Evolutionary conservation across 352 stramenopile genomes (phyloP), one percentile per base, ranked within the genome.

Genomic region (Aphanomyces euteiches): DNA sequence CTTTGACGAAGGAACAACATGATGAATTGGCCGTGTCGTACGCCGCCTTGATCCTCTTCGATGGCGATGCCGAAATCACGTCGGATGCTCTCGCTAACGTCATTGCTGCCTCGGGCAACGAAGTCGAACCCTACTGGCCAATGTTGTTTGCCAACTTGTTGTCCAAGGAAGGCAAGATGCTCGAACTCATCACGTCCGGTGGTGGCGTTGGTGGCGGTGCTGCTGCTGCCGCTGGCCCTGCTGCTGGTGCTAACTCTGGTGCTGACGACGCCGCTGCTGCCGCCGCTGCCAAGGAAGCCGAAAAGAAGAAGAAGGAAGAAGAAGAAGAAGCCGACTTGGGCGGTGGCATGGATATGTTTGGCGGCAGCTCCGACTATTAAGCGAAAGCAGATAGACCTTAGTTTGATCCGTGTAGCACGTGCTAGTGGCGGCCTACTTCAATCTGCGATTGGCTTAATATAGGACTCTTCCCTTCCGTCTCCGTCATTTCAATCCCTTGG

Each of bases 61-160:
- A 93, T 72, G 86, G 82, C 40, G 86, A 92, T 72, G 84, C 85
- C 73, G 86, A 93, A 75, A 89, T 93, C 79, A 92, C 82, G 48
- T 73, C 84, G 21, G 85, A 93, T 61, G 75, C 83, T 53, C 81
- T 93, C 73, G 63, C 75, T 47, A 75, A 77, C 59, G 77, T 93
- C 57, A 75, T 93, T 75, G 70, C 79, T 66, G 86, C 86, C n/a
- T 93, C 86, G 41, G 74, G 78, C 74, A 93, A 93, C 79, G 82
- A 92, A 71, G 86, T 93, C 71, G 86, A 91, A 76, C 85, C 85
- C 13, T 93, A 93, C 83, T 93, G 86, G 86, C 82, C 84, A 36
- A 84, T 75, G 40, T 77, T 93, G 56, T 93, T 93, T 73, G 69
- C 83, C 13, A 78, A 77, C 69, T 79, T 92, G 48, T 64, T 92